Base-by-base conservation (phyloP, 345 rosid genomes). In the Citrus cavaleriei region DNA sequence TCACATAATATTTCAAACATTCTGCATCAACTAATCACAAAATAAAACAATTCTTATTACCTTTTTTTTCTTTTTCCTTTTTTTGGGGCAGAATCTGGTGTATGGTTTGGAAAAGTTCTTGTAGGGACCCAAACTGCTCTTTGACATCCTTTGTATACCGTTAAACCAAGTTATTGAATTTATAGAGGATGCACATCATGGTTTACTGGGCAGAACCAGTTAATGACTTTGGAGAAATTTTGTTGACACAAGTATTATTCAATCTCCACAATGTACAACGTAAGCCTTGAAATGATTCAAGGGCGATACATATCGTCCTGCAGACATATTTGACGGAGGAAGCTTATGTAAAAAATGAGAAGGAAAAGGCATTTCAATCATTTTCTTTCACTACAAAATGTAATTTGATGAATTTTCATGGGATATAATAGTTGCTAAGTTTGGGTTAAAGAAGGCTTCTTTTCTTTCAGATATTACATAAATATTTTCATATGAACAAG, bases 61-160 rank as follows among this genome's bases (percentile, higher is more conserved):
- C 66, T 68, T 84, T 55, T 69, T 21, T 21, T 5, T 24, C 12
- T 72, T 51, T 70, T 40, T 10, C 13, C 13, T 10, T 10, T 40
- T 40, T 40, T 40, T 10, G 3, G 51, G 72, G 82, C 97, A 96
- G 98, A 94, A 91, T 86, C 84, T 96, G 88, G 92, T 92, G 69
- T 91, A 90, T 79, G 98, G 97, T 82, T 84, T 92, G 81, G 95
- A 96, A 89, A 93, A 96, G 78, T 84, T 96, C 79, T 69, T 92
- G 83, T 92, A 88, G 88, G 78, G 80, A 70, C 67, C 59, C 30
- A 75, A 38, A 22, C 57, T 21, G 54, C 61, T 69, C 42, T 70
- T 80, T 74, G 80, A 28, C 67, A 27, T 71, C 74, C 60, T 72
- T 21, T 46, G 18, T 46, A 46, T 46, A 46, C 10, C 2, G 24